Conservation (phyloP, 805 yeast species). For the Candida piceae region DNA sequence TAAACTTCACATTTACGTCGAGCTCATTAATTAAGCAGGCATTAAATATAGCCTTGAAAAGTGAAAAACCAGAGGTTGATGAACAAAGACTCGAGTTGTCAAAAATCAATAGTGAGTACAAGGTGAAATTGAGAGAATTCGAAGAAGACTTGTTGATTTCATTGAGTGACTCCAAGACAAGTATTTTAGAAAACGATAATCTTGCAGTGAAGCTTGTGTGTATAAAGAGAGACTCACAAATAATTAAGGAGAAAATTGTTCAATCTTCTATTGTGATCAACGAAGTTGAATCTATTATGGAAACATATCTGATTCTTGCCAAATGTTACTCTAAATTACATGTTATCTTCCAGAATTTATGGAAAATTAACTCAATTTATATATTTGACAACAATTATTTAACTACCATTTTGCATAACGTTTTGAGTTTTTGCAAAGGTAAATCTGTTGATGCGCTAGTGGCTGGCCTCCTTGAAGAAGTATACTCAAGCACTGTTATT, state of each 20-base stretch:
- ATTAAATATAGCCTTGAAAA: conserved; percentile 48
- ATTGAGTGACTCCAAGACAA: conserved; percentile 52
- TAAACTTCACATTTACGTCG: conserved; percentile 71
- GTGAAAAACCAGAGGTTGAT: conserved; percentile 65
- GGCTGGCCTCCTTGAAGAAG: conserved; percentile 38
- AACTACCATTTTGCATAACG: conserved; percentile 30
- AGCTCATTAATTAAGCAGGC: conserved; percentile 61
- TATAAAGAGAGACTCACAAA: conserved; percentile 60
- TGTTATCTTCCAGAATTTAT: conserved; percentile 38
- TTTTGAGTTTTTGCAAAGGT: conserved; percentile 9
- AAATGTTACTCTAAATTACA: conserved; percentile 47
- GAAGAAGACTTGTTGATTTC: conserved; percentile 57
- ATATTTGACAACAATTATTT: conserved; percentile 49
- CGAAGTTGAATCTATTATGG: conserved; percentile 45
- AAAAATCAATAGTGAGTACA: conserved; percentile 55
- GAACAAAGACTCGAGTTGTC: conserved; percentile 47
- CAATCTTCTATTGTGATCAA: conserved; percentile 53
- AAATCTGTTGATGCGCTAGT: conserved; percentile 30
- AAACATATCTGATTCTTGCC: conserved; percentile 51
- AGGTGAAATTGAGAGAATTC: conserved; percentile 44
- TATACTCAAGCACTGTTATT: conserved; percentile 40
- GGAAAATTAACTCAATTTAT: conserved; percentile 47
- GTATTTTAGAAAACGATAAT: conserved; percentile 65
- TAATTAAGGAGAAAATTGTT: conserved; percentile 46
- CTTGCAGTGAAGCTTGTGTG: conserved; percentile 56